Conservation (phyloP, 352 stramenopile species). For the Pythium insidiosum region DNA sequence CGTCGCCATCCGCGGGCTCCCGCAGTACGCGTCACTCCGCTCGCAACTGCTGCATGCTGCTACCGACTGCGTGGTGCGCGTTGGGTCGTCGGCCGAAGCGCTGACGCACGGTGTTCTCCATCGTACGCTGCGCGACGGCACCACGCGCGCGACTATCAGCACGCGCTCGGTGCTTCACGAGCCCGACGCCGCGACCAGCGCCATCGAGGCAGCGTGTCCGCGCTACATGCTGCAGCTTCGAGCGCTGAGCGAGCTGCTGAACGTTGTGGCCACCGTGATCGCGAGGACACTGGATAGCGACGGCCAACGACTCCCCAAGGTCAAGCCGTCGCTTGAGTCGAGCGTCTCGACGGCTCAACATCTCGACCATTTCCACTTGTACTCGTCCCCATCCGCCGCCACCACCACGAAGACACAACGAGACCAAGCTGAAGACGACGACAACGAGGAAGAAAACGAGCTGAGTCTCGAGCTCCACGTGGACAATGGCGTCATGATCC, state of each 20-base stretch:
- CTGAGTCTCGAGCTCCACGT: slow-evolving; percentile 21
- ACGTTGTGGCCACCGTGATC: slow-evolving; percentile 4
- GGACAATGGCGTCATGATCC: slow-evolving; percentile 23
- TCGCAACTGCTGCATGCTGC: slow-evolving; percentile 4
- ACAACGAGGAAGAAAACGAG: background rate
- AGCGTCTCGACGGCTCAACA: slow-evolving; percentile 12
- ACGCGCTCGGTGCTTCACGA: slow-evolving; percentile 10
- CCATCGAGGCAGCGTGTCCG: slow-evolving; percentile 1
- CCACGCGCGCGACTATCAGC: slow-evolving; percentile 15
- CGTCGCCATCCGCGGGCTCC: slow-evolving; percentile 12
- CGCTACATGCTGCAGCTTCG: slow-evolving; percentile 6
- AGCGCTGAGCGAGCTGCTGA: slow-evolving; percentile 10
- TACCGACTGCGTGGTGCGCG: slow-evolving; percentile 10
- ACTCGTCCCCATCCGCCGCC: slow-evolving; percentile 8
- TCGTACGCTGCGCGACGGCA: slow-evolving; percentile 17
- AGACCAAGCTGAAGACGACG: background rate
- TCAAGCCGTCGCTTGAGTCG: slow-evolving; percentile 3
- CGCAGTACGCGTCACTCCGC: slow-evolving; percentile 10
- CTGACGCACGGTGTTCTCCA: slow-evolving; percentile 2
- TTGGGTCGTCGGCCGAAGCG: background rate
- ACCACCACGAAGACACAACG: background rate
- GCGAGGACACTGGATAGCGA: slow-evolving; percentile 7
- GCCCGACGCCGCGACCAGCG: slow-evolving; percentile 2
- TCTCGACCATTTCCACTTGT: slow-evolving; percentile 21
- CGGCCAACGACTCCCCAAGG: background rate